Evolutionary conservation across 2,329 filamentous ascomycete species (phyloP), one percentile per base, ranked within the genome.

Genomic region (Botrytis fragariae): DNA sequence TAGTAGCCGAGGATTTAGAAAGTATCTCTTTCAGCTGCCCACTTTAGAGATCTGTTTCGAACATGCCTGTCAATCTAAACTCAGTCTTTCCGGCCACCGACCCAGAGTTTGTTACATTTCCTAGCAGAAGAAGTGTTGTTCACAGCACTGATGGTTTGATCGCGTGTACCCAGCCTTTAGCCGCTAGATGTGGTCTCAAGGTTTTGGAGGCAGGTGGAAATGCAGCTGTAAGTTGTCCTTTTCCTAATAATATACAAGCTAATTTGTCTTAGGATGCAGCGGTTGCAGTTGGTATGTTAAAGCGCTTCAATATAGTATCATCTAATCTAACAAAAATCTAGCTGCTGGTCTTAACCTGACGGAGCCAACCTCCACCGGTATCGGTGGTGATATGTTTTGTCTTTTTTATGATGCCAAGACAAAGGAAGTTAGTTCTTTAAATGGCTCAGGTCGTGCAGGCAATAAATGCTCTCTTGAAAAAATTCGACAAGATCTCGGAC

Each of bases 101-200:
- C 22, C 78, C 79, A 1, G 83, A 85, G 73, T 90, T 93, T 79
- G 84, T 86, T 75, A 87, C 88, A 75, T 95, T 93, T 80, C 83
- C 93, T 16, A 97, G 94, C 78, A 89, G 95, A 57, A 87, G 96
- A 75, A 98, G 95, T 78, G 94, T 97, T 20, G 93, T 98, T 20
- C 95, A 98, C 82, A 97, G 94, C 82, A 95, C 93, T 8, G 92
- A 95, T 79, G 95, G 94, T 63, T 97, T 98, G 73, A 93, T 98
- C 65, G 89, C 95, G 18, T 97, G 92, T 81, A 93, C 94, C 1
- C 95, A 98, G 82, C 94, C 96, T 22, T 85, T 98, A 72, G 96
- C 96, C 9, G 92, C 93, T 37, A 93, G 93, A 83, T 97, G 94
- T 74, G 96, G 96, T 35, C 88, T 98, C 70, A 90, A 92, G 73